Conservation (phyloP, 345 rosid genomes). For the Arabis hirsuta region DNA sequence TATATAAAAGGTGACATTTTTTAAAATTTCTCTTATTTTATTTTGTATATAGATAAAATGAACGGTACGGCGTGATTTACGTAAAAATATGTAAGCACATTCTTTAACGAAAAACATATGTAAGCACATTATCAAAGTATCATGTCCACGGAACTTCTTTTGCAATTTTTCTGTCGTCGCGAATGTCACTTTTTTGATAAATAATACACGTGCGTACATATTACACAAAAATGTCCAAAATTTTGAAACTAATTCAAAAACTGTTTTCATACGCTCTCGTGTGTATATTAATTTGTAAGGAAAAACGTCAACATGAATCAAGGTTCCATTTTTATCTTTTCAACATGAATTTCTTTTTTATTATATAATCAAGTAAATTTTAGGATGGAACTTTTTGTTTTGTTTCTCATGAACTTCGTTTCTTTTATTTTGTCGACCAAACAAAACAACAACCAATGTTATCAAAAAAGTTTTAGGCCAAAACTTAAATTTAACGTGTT, state of each 20-base stretch:
- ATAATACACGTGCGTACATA: background rate
- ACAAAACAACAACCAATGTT: too few relatives aligned
- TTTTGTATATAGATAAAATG: conserved; percentile 6
- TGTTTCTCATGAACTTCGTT: too few relatives aligned
- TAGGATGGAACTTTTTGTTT: too few relatives aligned
- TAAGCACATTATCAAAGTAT: background rate
- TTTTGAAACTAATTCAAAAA: background rate
- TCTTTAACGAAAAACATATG: too few relatives aligned
- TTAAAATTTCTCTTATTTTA: background rate
- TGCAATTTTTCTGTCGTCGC: background rate
- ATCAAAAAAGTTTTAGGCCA: too few relatives aligned
- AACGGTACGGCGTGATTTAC: conserved; percentile 11
- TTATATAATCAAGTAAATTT: too few relatives aligned
- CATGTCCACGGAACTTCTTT: background rate
- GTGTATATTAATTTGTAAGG: background rate
- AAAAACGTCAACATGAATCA: background rate
- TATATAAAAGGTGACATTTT: too few relatives aligned
- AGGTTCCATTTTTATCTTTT: background rate
- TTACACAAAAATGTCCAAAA: background rate
- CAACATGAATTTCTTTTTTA: background rate
- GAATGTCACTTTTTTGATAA: background rate
- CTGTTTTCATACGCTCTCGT: background rate
- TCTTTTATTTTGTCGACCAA: too few relatives aligned
- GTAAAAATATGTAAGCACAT: background rate
- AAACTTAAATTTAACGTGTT: too few relatives aligned